phyloP scores from a whole-genome alignment of 2,329 filamentous ascomycete genomes.

The Arthrinium puccinioides region DNA sequence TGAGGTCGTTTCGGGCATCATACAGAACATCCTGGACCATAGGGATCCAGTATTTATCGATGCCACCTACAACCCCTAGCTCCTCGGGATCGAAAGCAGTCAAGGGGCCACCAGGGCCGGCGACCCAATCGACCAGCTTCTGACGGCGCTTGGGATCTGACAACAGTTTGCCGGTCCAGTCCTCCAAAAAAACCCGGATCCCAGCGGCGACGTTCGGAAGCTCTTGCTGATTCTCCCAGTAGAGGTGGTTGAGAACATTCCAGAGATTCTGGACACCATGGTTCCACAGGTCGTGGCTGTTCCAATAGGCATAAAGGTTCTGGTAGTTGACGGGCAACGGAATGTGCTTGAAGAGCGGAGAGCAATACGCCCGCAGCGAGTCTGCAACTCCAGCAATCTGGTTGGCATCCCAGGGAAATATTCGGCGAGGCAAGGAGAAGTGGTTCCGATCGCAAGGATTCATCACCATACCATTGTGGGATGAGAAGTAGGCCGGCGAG shows the following conservation, averaged over 20 bases:
- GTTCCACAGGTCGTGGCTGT: conserved; percentile 38
- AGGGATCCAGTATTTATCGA: conserved; percentile 9
- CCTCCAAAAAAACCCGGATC: conserved; percentile 8
- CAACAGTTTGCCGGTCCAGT: conserved; percentile 10
- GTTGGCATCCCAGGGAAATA: conserved; percentile 2
- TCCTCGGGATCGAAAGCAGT: conserved; percentile 9
- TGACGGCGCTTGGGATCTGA: conserved; percentile 2
- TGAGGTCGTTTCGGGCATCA: conserved; percentile 7
- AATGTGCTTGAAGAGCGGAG: conserved; percentile 4
- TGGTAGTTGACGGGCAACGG: not conserved
- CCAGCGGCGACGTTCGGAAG: conserved; percentile 19
- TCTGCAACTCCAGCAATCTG: conserved; percentile 3
- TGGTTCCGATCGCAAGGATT: not conserved
- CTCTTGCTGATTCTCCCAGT: conserved; percentile 31
- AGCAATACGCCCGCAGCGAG: not conserved
- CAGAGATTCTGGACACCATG: conserved; percentile 41
- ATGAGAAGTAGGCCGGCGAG: conserved; percentile 10
- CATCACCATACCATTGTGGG: conserved; percentile 5
- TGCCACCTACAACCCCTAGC: conserved; percentile 6
- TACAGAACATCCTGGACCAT: conserved; percentile 10
- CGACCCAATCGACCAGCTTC: conserved; percentile 12
- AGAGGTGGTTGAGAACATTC: conserved; percentile 34
- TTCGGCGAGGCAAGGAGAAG: not conserved
- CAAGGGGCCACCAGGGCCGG: conserved; percentile 6
- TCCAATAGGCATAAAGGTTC: conserved; percentile 26